Evolutionary conservation across 805 yeast species (phyloP).

Genomic region (Jamesozyma lodderae): DNA sequence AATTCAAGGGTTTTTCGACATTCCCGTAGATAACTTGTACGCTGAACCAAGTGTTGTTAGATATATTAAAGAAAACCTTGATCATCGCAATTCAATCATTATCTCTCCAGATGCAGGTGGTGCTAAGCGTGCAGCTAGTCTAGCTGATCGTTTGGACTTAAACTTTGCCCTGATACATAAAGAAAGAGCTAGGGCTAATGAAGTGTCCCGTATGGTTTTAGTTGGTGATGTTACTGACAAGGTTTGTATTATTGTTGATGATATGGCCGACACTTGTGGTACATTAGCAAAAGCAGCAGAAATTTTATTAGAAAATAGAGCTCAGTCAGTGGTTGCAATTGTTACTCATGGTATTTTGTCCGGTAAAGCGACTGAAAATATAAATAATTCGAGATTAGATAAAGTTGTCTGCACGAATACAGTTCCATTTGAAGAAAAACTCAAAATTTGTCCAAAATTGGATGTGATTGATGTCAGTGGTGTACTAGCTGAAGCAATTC

Average conservation of each 20-base stretch:
- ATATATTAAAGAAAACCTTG: conserved; percentile 56
- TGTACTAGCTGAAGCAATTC: conserved; percentile 69
- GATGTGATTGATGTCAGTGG: conserved; percentile 61
- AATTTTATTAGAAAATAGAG: conserved; percentile 57
- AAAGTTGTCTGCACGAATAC: conserved; percentile 73
- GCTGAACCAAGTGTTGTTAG: conserved; percentile 77
- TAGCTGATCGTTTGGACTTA: conserved; percentile 70
- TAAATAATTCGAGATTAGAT: conserved; percentile 57
- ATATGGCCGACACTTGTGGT: conserved; percentile 87
- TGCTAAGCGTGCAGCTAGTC: conserved; percentile 75
- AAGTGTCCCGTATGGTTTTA: conserved; percentile 72
- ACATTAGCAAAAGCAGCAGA: conserved; percentile 81
- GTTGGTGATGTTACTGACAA: conserved; percentile 78
- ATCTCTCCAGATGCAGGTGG: conserved; percentile 89
- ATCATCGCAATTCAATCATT: conserved; percentile 54
- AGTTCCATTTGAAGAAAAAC: conserved; percentile 63
- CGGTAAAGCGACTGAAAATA: conserved; percentile 65
- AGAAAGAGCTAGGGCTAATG: conserved; percentile 76
- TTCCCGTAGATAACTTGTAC: conserved; percentile 77
- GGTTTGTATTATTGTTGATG: conserved; percentile 70
- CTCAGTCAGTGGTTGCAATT: conserved; percentile 66
- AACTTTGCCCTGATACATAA: conserved; percentile 79
- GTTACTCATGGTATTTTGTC: conserved; percentile 77
- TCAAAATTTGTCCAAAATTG: conserved; percentile 44
- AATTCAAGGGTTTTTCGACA: conserved; percentile 75